Evolutionary conservation across 1,284 basidiomycete species (phyloP).

Genomic region (Ustilago curta): DNA sequence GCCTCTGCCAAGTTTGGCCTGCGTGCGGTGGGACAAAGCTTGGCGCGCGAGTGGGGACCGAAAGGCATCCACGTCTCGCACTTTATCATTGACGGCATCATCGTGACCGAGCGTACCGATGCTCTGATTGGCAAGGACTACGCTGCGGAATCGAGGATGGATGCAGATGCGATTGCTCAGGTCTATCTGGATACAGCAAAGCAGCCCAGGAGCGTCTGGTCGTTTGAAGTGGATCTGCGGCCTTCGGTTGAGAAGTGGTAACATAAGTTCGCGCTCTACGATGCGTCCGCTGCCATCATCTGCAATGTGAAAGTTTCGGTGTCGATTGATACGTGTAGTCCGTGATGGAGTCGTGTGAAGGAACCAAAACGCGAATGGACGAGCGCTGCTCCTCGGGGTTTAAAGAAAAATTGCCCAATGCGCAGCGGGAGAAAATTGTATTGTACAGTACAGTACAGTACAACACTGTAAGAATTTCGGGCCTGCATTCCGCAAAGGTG

Average conservation of each 20-base stretch:
- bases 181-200: slow-evolving; percentile 47
- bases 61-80: slow-evolving; percentile 52
- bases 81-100: slow-evolving; percentile 54
- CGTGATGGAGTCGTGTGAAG: too few relatives aligned
- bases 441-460: too few relatives aligned
- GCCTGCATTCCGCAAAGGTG: not conserved
- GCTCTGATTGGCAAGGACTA: slow-evolving; percentile 27
- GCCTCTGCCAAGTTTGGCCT: slow-evolving; percentile 50
- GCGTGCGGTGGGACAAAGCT: slow-evolving; percentile 44
- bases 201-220: slow-evolving; percentile 50
- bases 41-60: slow-evolving; percentile 50
- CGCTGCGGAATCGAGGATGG: slow-evolving; percentile 40
- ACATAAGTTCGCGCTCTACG: not conserved
- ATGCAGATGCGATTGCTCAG: slow-evolving; percentile 52
- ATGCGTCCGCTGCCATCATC: too few relatives aligned
- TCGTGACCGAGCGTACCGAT: slow-evolving; percentile 45
- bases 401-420: slow-evolving; percentile 10
- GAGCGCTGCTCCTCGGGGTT: too few relatives aligned
- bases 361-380: too few relatives aligned
- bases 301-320: not conserved
- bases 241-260: slow-evolving; percentile 48
- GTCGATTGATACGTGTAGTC: too few relatives aligned
- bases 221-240: slow-evolving; percentile 43
- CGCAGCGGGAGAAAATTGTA: not conserved
- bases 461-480: slow-evolving; percentile 7